Evolutionary conservation across 306 rosid genomes (phyloP).

Genomic region (Lathyrus sativus): DNA sequence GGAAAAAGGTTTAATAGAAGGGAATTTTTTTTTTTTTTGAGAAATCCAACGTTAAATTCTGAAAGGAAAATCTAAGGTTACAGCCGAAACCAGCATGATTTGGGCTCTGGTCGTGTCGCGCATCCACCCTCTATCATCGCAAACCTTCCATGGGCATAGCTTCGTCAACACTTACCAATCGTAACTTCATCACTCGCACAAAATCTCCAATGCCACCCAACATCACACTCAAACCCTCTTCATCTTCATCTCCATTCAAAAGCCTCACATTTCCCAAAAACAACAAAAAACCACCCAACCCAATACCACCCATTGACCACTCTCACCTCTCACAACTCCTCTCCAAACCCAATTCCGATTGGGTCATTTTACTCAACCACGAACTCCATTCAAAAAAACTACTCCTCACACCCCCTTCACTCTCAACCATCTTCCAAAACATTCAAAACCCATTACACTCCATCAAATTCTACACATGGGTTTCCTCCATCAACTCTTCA

Average conservation of each 20-base stretch:
- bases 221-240: not conserved
- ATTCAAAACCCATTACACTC: constrained; percentile 60
- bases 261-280: not conserved
- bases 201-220: constrained; percentile 4
- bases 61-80: too few relatives aligned
- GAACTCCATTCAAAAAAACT: constrained; percentile 49
- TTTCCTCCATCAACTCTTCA: constrained; percentile 52
- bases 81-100: too few relatives aligned
- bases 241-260: not conserved
- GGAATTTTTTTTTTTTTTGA: too few relatives aligned
- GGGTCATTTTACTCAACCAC: constrained; percentile 64
- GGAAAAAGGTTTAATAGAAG: too few relatives aligned
- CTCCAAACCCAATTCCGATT: constrained; percentile 69
- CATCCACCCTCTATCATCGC: too few relatives aligned
- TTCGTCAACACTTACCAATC: not conserved
- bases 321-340: constrained; percentile 55
- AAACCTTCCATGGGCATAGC: not conserved
- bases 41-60: too few relatives aligned
- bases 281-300: not conserved
- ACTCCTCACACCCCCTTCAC: constrained; percentile 50
- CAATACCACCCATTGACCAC: constrained; percentile 47
- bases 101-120: too few relatives aligned
- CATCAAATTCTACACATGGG: constrained; percentile 71
- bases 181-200: too few relatives aligned
- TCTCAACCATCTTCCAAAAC: constrained; percentile 59